These are phyloP conservation scores for Ajuga chamaepitys DNA, from an alignment of 257 asterid species.

Conservation along the genomic window DNA sequence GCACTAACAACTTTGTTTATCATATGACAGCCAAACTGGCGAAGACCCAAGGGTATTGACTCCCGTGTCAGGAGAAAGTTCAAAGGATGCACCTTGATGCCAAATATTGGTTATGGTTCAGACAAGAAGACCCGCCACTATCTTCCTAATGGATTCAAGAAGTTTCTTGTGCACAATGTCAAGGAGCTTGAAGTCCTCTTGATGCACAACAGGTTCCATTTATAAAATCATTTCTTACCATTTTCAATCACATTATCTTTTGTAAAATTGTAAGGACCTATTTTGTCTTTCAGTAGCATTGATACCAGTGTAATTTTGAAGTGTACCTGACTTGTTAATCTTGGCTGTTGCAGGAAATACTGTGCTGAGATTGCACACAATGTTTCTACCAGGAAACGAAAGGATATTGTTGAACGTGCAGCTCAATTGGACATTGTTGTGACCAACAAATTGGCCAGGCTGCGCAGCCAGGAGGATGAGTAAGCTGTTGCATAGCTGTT, in stretches of 20 bases:
- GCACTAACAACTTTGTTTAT: neutral
- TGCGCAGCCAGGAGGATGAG: slow-evolving; percentile 50
- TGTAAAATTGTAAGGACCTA: neutral
- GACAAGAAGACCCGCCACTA: slow-evolving; percentile 49
- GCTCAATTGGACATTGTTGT: slow-evolving; percentile 40
- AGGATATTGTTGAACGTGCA: slow-evolving; percentile 43
- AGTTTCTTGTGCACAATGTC: slow-evolving; percentile 37
- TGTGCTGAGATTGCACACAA: slow-evolving; percentile 54
- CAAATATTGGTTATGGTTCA: slow-evolving; percentile 46
- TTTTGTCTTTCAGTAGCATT: neutral
- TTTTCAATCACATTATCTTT: neutral
- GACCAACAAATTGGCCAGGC: slow-evolving; percentile 44
- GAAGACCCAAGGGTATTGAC: slow-evolving; percentile 54
- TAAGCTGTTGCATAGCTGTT: slow-evolving; percentile 10
- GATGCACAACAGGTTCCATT: slow-evolving; percentile 39
- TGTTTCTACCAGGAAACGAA: slow-evolving; percentile 34
- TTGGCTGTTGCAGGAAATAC: slow-evolving; percentile 30
- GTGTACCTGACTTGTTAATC: neutral
- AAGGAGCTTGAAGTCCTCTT: slow-evolving; percentile 38
- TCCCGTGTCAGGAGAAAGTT: slow-evolving; percentile 48
- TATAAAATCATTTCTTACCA: neutral
- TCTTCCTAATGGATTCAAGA: slow-evolving; percentile 47
- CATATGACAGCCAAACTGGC: slow-evolving; percentile 31
- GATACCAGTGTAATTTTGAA: neutral
- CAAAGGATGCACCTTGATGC: slow-evolving; percentile 41